phyloP scores from a whole-genome alignment of 2,329 filamentous ascomycete species.

The Diaporthe vexans region DNA sequence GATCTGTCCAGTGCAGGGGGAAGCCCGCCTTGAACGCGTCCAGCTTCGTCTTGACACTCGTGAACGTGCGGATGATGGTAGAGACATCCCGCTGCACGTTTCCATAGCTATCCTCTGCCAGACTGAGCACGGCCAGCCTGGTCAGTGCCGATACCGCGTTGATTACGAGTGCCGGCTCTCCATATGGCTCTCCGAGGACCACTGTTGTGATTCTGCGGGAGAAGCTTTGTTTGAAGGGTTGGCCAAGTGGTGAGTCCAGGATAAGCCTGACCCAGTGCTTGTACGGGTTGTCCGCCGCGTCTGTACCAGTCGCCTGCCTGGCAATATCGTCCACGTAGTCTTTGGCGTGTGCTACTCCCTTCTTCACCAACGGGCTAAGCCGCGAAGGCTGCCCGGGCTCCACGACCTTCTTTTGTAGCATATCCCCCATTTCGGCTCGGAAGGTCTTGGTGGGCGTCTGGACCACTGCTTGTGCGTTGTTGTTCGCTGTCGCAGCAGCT shows the following conservation, averaged over 20 bases:
- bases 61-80: conserved; percentile 80
- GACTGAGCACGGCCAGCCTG: conserved; percentile 77
- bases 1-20: conserved; percentile 84
- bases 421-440: conserved; percentile 60
- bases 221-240: conserved; percentile 79
- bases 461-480: conserved; percentile 59
- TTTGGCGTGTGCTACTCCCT: conserved; percentile 61
- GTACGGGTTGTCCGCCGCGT: conserved; percentile 64
- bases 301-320: conserved; percentile 64
- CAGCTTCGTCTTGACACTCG: conserved; percentile 75
- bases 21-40: conserved; percentile 74
- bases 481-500: conserved; percentile 48
- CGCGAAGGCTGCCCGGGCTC: conserved; percentile 65
- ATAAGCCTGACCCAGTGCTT: conserved; percentile 61
- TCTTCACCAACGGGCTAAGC: conserved; percentile 66
- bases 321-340: conserved; percentile 67
- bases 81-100: conserved; percentile 88
- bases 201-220: conserved; percentile 73
- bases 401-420: conserved; percentile 56
- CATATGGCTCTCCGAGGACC: conserved; percentile 81
- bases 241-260: conserved; percentile 70
- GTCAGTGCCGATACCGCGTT: conserved; percentile 80
- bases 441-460: conserved; percentile 55
- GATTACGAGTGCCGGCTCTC: conserved; percentile 76
- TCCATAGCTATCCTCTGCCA: conserved; percentile 86